Evolutionary conservation across 768 basidiomycete species (phyloP).

Genomic region (Dacryopinax primogenitus): DNA sequence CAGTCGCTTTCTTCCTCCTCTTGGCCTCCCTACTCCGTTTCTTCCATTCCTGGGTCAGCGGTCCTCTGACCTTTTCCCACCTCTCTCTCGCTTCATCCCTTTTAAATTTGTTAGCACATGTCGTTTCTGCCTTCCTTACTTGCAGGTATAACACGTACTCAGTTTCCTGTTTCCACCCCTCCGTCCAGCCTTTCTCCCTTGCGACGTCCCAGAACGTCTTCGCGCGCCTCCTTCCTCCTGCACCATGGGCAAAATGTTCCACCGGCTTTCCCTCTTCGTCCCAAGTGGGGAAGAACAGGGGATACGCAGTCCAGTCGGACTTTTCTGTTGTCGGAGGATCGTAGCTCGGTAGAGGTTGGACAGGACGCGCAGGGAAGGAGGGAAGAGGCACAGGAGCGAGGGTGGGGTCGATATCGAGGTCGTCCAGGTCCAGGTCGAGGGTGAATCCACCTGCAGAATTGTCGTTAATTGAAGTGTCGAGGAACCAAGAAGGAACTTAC

Average conservation of each 20-base stretch:
- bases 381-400: background rate
- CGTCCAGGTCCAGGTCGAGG: constrained; percentile 57
- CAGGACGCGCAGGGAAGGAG: background rate
- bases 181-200: background rate
- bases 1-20: constrained; percentile 46
- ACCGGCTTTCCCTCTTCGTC: constrained; percentile 10
- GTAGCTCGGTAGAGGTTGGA: background rate
- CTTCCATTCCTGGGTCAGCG: constrained; percentile 67
- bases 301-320: constrained; percentile 1
- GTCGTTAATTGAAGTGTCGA: background rate
- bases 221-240: background rate
- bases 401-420: constrained; percentile 24
- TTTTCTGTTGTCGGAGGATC: background rate
- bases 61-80: constrained; percentile 59
- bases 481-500: constrained; percentile 28
- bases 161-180: background rate
- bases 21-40: constrained; percentile 60
- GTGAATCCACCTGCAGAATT: constrained; percentile 49
- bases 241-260: background rate
- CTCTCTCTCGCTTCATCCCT: constrained; percentile 46
- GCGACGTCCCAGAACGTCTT: background rate
- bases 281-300: constrained; percentile 16
- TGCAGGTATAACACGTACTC: background rate
- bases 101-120: constrained; percentile 12
- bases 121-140: constrained; percentile 5